Evolutionary conservation across 495 filamentous ascomycete genomes (phyloP).

Genomic region (Xanthoparmelia taractica): DNA sequence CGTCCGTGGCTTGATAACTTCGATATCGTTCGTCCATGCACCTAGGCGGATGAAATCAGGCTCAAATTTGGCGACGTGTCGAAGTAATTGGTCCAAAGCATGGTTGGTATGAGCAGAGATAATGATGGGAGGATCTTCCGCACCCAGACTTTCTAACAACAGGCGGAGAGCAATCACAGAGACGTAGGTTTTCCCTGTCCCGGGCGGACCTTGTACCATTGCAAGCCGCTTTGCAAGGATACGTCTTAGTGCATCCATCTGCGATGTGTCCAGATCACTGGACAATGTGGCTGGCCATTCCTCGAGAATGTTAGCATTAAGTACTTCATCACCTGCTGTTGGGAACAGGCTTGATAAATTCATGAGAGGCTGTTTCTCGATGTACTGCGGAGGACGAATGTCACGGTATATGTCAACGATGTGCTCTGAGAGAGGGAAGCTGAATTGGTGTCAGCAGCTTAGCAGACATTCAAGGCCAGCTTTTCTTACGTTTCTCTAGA

Average conservation of each 20-base stretch:
- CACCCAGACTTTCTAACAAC: slow-evolving; percentile 54
- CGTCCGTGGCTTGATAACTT: slow-evolving; percentile 56
- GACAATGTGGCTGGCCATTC: slow-evolving; percentile 42
- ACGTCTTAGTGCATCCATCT: slow-evolving; percentile 56
- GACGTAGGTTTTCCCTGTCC: slow-evolving; percentile 81
- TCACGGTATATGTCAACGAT: slow-evolving; percentile 46
- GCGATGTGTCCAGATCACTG: slow-evolving; percentile 57
- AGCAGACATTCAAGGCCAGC: not conserved
- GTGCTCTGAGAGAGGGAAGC: slow-evolving; percentile 56
- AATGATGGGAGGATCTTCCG: slow-evolving; percentile 61
- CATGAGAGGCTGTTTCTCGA: slow-evolving; percentile 37
- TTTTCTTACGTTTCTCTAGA: slow-evolving; percentile 47
- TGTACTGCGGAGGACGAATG: slow-evolving; percentile 44
- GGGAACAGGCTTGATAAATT: slow-evolving; percentile 40
- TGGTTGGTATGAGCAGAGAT: slow-evolving; percentile 88
- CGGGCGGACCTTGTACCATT: slow-evolving; percentile 85
- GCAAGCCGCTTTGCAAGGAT: slow-evolving; percentile 68
- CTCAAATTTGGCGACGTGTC: slow-evolving; percentile 56
- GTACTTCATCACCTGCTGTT: slow-evolving; percentile 21
- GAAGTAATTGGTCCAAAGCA: slow-evolving; percentile 78
- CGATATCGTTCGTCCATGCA: slow-evolving; percentile 58
- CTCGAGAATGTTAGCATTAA: slow-evolving; percentile 40
- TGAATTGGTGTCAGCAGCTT: slow-evolving; percentile 28
- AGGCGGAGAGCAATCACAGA: slow-evolving; percentile 64
- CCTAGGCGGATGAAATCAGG: slow-evolving; percentile 68